Evolutionary conservation across 495 filamentous ascomycete species (phyloP), one percentile per base, ranked within the genome.

Genomic region (Saxispiralis lemnorum): DNA sequence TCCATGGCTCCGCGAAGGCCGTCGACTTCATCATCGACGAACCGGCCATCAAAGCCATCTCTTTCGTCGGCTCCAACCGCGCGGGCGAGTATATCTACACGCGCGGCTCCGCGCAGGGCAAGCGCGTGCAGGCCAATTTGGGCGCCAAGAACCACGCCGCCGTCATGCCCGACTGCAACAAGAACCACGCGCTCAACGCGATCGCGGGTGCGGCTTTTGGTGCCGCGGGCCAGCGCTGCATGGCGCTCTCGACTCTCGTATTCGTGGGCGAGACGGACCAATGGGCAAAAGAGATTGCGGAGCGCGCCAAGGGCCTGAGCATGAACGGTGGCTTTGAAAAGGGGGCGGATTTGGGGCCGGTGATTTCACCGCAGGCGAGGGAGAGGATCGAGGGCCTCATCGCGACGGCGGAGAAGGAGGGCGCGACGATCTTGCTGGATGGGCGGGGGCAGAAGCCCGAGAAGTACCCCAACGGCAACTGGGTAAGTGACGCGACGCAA

Each of bases 141-240:
- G 89, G 89, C 17, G 89, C 89, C 35, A 99, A 99, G 75, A 99
- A 99, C 70, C 89, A 99, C 60, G 88, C 87, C 18, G 82, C 84
- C 24, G 77, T 99, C 17, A 72, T 96, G 48, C 89, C 92, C 1
- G 89, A 99, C 67, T 83, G 79, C 66, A 94, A 95, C 68, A 95
- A 94, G 75, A 94, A 96, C 65, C 87, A 94, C 21, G 79, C 92
- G 46, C 64, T 99, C 44, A 95, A 95, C 59, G 82, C 87, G 13
- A 85, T 99, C 56, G 76, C 83, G 12, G 89, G 89, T 37, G 89
- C 89, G 44, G 89, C 89, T 16, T 99, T 96, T 51, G 89, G 89
- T 49, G 89, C 89, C 55, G 89, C 89, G 45, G 89, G 89, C 32
- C 89, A 99, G 70, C 73, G 89, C 36, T 99, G 89, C 62, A 96